Conservation (phyloP, 1,284 basidiomycete genomes). For the Cryptococcus deneoformans region DNA sequence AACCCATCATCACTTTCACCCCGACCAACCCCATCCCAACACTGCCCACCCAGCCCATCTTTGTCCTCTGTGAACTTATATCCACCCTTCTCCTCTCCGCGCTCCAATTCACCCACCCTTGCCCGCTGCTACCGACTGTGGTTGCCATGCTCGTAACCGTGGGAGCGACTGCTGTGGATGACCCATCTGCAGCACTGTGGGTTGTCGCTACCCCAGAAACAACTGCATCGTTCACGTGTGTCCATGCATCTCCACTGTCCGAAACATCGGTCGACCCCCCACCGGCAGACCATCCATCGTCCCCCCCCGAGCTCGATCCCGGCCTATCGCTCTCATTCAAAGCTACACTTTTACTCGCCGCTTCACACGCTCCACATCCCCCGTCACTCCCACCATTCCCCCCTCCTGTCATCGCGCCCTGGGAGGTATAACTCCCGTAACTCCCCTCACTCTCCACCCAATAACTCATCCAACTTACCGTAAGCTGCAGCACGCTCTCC, state of each 20-base stretch:
- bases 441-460: constrained; percentile 18
- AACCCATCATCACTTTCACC: neutral
- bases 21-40: neutral
- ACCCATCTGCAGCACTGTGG: neutral
- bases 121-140: neutral
- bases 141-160: neutral
- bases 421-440: neutral
- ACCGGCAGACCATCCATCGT: too few relatives aligned
- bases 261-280: too few relatives aligned
- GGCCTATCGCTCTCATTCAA: too few relatives aligned
- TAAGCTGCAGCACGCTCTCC: constrained; percentile 23
- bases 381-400: too few relatives aligned
- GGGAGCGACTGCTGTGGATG: neutral
- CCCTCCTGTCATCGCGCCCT: too few relatives aligned
- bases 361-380: too few relatives aligned
- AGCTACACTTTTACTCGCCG: too few relatives aligned
- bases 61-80: neutral
- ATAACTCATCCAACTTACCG: constrained; percentile 21
- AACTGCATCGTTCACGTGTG: constrained; percentile 12
- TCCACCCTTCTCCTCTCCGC: neutral
- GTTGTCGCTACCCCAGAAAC: neutral
- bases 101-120: constrained; percentile 9
- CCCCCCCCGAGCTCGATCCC: too few relatives aligned
- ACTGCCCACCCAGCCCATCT: neutral
- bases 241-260: constrained; percentile 18